Percentiles rank a stretch among this genome's conserved stretches.
Evolutionary conservation across 1,284 basidiomycete genomes (phyloP).

Genomic region (Ustilago cynodontis): DNA sequence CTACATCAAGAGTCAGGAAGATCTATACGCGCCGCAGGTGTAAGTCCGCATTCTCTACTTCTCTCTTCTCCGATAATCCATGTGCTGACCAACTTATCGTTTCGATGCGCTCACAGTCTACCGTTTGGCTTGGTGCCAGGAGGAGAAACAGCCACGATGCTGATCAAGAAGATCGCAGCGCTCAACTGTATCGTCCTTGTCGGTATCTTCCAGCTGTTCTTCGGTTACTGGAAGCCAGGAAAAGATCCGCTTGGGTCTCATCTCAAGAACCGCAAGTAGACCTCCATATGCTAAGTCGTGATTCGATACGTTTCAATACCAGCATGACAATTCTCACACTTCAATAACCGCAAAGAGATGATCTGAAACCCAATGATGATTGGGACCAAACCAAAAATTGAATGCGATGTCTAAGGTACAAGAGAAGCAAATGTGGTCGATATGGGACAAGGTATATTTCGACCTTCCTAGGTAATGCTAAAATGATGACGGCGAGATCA

Average conservation of each 20-base stretch:
- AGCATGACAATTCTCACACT: not conserved
- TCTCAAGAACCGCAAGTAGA: constrained; percentile 30
- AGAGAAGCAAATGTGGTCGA: not conserved
- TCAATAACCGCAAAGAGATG: not conserved
- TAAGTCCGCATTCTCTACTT: constrained; percentile 19
- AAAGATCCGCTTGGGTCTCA: constrained; percentile 44
- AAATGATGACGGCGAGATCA: not conserved
- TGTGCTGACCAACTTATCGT: too few species aligned
- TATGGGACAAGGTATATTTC: constrained; percentile 12
- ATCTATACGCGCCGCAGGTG: constrained; percentile 61
- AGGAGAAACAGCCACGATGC: constrained; percentile 33
- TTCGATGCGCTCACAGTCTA: constrained; percentile 28
- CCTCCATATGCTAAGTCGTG: not conserved
- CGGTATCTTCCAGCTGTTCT: constrained; percentile 34
- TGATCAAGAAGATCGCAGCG: constrained; percentile 54
- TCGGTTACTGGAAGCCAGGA: constrained; percentile 56
- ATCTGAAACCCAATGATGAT: not conserved
- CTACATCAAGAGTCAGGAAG: constrained; percentile 66
- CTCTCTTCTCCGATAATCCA: not conserved
- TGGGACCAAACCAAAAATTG: not conserved
- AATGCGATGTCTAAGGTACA: constrained; percentile 9
- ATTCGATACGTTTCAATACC: not conserved
- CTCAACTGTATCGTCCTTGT: constrained; percentile 59
- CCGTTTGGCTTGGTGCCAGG: constrained; percentile 58
- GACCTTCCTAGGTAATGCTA: not conserved